phyloP scores from a whole-genome alignment of 2,329 filamentous ascomycete genomes.

The Trichoderma arundinaceum region DNA sequence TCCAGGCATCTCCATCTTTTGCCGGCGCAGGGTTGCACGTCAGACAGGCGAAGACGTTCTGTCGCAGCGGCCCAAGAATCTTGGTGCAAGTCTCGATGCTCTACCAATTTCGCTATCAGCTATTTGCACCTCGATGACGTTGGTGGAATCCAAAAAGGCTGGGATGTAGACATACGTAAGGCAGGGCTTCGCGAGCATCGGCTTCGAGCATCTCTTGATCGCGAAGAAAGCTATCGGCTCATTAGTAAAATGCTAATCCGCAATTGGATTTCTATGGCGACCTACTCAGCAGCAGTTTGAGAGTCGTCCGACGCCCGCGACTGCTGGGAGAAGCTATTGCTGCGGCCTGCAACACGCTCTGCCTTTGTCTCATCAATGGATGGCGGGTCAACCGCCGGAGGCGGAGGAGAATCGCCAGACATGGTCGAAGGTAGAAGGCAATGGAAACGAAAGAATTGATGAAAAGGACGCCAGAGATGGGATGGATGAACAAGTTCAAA shows the following conservation, averaged over 20 bases:
- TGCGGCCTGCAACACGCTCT: conserved; percentile 47
- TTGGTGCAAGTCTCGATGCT: conserved; percentile 94
- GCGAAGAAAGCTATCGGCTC: conserved; percentile 73
- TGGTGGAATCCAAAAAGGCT: not conserved
- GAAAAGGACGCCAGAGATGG: not conserved
- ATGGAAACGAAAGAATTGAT: conserved; percentile 7
- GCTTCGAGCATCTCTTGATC: conserved; percentile 89
- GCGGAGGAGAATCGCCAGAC: conserved; percentile 46
- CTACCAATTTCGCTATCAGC: conserved; percentile 52
- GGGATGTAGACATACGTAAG: conserved; percentile 67
- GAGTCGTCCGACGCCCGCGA: conserved; percentile 65
- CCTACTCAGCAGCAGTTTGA: conserved; percentile 74
- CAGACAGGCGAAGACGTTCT: conserved; percentile 88
- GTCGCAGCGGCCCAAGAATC: conserved; percentile 83
- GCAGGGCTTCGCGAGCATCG: conserved; percentile 91
- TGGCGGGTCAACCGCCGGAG: conserved; percentile 32
- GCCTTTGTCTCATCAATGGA: conserved; percentile 32
- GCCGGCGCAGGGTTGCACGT: conserved; percentile 86
- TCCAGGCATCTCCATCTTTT: conserved; percentile 57
- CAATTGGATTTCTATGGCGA: not conserved
- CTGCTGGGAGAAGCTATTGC: conserved; percentile 63
- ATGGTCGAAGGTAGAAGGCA: conserved; percentile 34
- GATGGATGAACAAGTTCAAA: conserved; percentile 4
- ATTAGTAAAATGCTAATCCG: not conserved
- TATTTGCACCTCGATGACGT: conserved; percentile 32